Evolutionary conservation across 768 basidiomycete species (phyloP).

Genomic region (Tricholoma bakamatsutake): DNA sequence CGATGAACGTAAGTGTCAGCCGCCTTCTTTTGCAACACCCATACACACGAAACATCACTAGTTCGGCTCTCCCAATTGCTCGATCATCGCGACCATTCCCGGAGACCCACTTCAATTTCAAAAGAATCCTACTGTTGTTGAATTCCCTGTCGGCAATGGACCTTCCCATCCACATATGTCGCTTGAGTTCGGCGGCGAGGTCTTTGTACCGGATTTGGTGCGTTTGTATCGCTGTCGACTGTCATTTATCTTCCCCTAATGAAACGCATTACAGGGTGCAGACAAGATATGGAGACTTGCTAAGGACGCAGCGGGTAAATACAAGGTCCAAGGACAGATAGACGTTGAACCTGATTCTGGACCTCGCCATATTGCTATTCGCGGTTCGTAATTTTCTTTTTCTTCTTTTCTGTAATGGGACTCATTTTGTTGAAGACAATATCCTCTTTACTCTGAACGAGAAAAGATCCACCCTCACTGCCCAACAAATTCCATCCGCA

Average conservation of each 20-base stretch:
- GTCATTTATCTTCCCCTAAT: not conserved
- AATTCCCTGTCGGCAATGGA: slow-evolving; percentile 40
- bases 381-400: slow-evolving; percentile 19
- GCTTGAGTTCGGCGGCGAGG: slow-evolving; percentile 45
- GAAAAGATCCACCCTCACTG: slow-evolving; percentile 44
- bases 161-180: slow-evolving; percentile 65
- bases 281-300: slow-evolving; percentile 68
- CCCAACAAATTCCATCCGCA: slow-evolving; percentile 40
- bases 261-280: slow-evolving; percentile 38
- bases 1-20: slow-evolving; percentile 41
- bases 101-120: slow-evolving; percentile 31
- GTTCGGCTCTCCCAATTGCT: slow-evolving; percentile 33
- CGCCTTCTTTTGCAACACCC: not conserved
- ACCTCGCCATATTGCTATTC: slow-evolving; percentile 45
- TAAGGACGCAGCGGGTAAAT: slow-evolving; percentile 36
- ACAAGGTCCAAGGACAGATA: slow-evolving; percentile 54
- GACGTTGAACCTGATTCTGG: slow-evolving; percentile 58
- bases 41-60: slow-evolving; percentile 3
- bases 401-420: not conserved
- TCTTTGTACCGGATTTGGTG: slow-evolving; percentile 64
- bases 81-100: slow-evolving; percentile 32
- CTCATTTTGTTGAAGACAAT: slow-evolving; percentile 26
- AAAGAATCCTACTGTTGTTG: slow-evolving; percentile 32
- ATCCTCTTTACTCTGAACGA: slow-evolving; percentile 50
- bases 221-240: slow-evolving; percentile 12